These are phyloP conservation scores for Samsoniella hepiali DNA, from an alignment of 2,329 filamentous ascomycete genomes.

Conservation along the genomic window DNA sequence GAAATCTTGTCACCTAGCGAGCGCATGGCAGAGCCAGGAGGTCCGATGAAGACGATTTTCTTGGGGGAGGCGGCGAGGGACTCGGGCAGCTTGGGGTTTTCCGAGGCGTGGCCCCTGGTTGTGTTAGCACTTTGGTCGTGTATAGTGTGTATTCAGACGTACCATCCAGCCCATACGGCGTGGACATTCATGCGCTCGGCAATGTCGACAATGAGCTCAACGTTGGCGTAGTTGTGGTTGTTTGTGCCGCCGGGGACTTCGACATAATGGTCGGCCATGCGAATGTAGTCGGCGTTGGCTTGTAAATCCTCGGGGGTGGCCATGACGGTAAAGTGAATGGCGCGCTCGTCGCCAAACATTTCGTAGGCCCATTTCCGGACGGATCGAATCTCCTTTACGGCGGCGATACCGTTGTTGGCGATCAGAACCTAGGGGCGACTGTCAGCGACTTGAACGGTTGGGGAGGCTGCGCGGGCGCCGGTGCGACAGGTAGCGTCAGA, in stretches of 20 bases:
- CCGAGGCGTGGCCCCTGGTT: slow-evolving; percentile 87
- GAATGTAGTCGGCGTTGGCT: slow-evolving; percentile 98
- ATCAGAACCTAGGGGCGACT: slow-evolving; percentile 73
- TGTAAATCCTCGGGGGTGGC: slow-evolving; percentile 95
- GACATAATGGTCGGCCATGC: slow-evolving; percentile 99
- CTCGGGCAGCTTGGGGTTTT: slow-evolving; percentile 97
- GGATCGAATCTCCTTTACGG: slow-evolving; percentile 98
- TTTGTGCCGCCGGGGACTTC: slow-evolving; percentile 98
- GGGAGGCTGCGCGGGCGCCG: too few relatives aligned
- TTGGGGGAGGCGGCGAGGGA: slow-evolving; percentile 93
- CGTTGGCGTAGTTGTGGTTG: slow-evolving; percentile 99
- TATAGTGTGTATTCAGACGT: slow-evolving; percentile 36
- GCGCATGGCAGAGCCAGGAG: slow-evolving; percentile 96
- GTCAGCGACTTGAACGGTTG: background rate
- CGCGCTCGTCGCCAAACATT: slow-evolving; percentile 95
- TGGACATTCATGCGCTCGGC: slow-evolving; percentile 98
- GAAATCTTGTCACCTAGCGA: slow-evolving; percentile 99
- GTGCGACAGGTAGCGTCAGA: background rate
- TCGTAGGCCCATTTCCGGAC: slow-evolving; percentile 99
- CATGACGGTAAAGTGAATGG: slow-evolving; percentile 99
- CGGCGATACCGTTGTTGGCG: slow-evolving; percentile 99
- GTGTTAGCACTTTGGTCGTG: background rate
- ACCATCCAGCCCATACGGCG: slow-evolving; percentile 99
- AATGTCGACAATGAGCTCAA: slow-evolving; percentile 97
- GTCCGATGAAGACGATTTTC: slow-evolving; percentile 99